Conservation (phyloP, 805 yeast genomes). For the Candida endomychidarum region DNA sequence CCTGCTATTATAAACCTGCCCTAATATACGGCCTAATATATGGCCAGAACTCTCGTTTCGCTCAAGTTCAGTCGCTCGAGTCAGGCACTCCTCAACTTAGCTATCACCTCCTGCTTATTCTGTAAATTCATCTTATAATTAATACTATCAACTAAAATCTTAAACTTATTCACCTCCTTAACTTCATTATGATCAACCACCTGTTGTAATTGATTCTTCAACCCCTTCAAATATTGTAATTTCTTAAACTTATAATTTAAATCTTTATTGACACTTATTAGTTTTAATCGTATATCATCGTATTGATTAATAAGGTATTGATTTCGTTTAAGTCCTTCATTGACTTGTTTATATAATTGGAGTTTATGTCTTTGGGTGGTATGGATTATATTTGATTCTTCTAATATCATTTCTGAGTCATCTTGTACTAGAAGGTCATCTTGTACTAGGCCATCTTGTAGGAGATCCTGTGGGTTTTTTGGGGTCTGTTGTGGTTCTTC, state of each 20-base stretch:
- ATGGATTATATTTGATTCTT: conserved; percentile 4
- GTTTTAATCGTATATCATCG: conserved; percentile 17
- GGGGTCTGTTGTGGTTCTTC: conserved; percentile 6
- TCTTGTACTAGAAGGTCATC: conserved; percentile 11
- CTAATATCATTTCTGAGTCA: conserved; percentile 7
- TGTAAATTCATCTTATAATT: conserved; percentile 9
- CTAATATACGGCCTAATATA: no score
- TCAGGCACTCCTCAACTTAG: conserved; percentile 8
- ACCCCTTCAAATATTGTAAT: conserved; percentile 24
- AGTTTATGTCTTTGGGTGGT: conserved; percentile 7
- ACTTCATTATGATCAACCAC: conserved; percentile 2
- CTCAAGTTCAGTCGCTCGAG: no score
- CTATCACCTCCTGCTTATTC: conserved; percentile 8
- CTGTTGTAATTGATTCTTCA: conserved; percentile 12
- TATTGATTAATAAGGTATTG: conserved; percentile 19
- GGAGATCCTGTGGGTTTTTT: no score
- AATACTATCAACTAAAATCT: conserved; percentile 13
- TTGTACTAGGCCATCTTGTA: conserved; percentile 2
- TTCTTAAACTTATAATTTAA: conserved; percentile 31
- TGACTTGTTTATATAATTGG: conserved; percentile 17
- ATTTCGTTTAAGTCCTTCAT: conserved; percentile 19
- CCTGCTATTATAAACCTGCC: no score
- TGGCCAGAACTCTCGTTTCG: no score
- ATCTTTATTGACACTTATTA: conserved; percentile 19
- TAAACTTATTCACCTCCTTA: conserved; percentile 27